Conservation (phyloP, 148 eudicot genomes). For the Vaccinium myrtillus region DNA sequence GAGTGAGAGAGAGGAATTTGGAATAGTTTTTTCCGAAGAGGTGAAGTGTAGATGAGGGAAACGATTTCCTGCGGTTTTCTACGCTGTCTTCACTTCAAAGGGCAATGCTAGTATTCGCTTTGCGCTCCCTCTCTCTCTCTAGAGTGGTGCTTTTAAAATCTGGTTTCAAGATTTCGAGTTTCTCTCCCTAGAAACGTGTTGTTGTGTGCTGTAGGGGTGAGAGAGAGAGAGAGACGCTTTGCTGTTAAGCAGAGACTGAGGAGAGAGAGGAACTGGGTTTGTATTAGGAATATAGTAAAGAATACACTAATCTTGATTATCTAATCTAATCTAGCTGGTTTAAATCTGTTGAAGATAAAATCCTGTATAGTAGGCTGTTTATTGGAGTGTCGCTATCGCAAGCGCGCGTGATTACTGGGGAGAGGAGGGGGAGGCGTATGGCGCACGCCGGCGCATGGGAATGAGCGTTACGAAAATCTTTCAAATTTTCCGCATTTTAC, state of each 20-base stretch:
- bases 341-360: too few species aligned
- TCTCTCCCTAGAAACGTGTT: conserved; percentile 19
- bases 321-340: too few species aligned
- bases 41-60: conserved; percentile 11
- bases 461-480: not conserved
- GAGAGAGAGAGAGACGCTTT: conserved; percentile 24
- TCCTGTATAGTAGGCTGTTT: not conserved
- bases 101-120: not conserved
- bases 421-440: not conserved
- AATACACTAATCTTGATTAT: not conserved
- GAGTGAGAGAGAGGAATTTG: not conserved
- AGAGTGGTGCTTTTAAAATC: conserved; percentile 7
- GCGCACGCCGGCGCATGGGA: not conserved
- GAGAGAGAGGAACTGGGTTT: not conserved
- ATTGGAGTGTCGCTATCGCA: not conserved
- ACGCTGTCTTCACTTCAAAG: not conserved
- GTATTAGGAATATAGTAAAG: not conserved
- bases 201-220: not conserved
- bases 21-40: not conserved
- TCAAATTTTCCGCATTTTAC: not conserved
- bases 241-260: conserved; percentile 17
- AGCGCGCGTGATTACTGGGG: conserved; percentile 5
- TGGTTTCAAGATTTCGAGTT: conserved; percentile 2
- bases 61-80: not conserved
- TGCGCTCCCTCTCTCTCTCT: conserved; percentile 8